A percentile compares a stretch with the other conserved stretches of the same genome.
These are phyloP conservation scores for Allium cepa DNA, from an alignment of 106 monocot genomes.

Conservation along the genomic window DNA sequence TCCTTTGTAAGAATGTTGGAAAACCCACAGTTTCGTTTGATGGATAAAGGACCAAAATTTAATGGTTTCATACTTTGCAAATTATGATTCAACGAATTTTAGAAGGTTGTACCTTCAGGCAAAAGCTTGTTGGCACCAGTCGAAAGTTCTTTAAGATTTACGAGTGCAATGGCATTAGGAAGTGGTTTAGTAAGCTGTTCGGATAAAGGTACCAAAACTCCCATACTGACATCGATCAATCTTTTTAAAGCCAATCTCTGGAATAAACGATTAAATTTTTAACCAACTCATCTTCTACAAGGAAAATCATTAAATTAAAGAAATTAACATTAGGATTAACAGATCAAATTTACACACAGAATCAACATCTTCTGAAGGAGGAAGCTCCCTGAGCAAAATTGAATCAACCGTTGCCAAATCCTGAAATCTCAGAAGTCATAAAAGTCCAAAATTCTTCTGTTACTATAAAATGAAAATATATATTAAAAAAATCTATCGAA, in stretches of 20 bases:
- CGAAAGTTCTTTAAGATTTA: constrained; percentile 80
- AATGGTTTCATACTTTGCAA: not conserved
- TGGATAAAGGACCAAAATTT: not conserved
- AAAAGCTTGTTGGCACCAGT: constrained; percentile 86
- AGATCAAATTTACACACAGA: constrained; percentile 37
- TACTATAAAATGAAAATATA: not conserved
- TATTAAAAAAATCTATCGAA: not conserved
- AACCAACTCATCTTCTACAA: not conserved
- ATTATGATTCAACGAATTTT: not conserved
- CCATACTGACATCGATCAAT: constrained; percentile 96
- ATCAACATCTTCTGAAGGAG: constrained; percentile 75
- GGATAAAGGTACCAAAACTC: constrained; percentile 78
- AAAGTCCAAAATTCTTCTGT: constrained; percentile 1
- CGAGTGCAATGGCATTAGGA: constrained; percentile 86
- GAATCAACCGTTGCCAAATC: constrained; percentile 98
- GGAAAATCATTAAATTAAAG: too few relatives aligned
- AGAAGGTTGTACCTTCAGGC: constrained; percentile 56
- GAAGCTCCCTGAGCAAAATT: constrained; percentile 86
- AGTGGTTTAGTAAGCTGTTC: constrained; percentile 96
- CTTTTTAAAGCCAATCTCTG: constrained; percentile 98
- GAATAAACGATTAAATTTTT: constrained; percentile 7
- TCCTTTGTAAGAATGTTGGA: too few relatives aligned
- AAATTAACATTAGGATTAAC: too few relatives aligned
- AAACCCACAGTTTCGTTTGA: too few relatives aligned
- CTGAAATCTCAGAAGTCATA: constrained; percentile 20